Evolutionary conservation across 2,329 filamentous ascomycete species (phyloP), one percentile per base, ranked within the genome.

Genomic region (Trichoderma breve): DNA sequence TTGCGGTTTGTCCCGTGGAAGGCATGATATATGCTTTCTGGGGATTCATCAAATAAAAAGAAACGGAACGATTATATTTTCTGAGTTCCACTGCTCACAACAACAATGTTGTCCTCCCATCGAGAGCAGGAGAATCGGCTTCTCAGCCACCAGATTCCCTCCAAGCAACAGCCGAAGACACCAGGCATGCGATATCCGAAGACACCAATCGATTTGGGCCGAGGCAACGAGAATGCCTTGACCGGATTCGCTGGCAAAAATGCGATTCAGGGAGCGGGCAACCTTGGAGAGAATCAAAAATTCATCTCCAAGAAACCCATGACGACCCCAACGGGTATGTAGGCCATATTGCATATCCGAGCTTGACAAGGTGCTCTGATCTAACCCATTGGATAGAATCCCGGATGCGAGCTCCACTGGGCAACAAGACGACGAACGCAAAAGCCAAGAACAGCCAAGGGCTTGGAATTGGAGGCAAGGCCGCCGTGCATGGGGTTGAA

Each of bases 391-490:
- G 57, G 30, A 2, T 61, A 65, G 81, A 76, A 14, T 77, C 78
- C 32, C 89, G 90, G 72, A 91, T 86, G 73, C 90, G 95, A 77
- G 94, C 95, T 47, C 93, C 94, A 14, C 84, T 99, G 62, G 95
- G 95, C 39, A 92, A 93, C 86, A 99, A 99, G 83, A 98, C 95
- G 1, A 98, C 96, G 67, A 99, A 99, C 81, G 94, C 93, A 69
- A 98, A 97, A 84, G 88, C 91, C 73, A 89, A 86, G 79, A 86
- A 86, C 64, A 87, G 90, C 75, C 90, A 92, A 74, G 91, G 90
- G 3, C 90, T 92, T 74, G 90, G 90, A 4, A 88, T 88, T 7
- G 90, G 88, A 34, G 90, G 88, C 36, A 91, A 90, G 76, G 84
- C 84, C 72, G 84, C 85, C 26, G 85, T 87, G 53, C 85, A 87